These are phyloP conservation scores for Larix kaempferi DNA, from an alignment of 75 land plant species.

Conservation along the genomic window DNA sequence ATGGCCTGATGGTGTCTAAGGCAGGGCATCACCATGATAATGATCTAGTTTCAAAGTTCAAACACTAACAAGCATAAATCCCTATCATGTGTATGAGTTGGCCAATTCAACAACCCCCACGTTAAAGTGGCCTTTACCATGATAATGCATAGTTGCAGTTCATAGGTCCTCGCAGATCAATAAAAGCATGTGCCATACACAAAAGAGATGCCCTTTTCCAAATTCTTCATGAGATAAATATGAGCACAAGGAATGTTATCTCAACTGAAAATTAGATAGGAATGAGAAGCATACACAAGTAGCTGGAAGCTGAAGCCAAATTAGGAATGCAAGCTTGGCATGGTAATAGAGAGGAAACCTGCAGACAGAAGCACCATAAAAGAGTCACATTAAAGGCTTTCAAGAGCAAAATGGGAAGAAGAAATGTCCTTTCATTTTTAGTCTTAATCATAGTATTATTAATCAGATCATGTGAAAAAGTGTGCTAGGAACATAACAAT, in stretches of 20 bases:
- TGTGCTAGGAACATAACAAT: not conserved
- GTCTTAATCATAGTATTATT: not conserved
- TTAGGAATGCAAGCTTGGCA: constrained; percentile 85
- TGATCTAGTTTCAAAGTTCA: too few species aligned
- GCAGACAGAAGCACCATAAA: constrained; percentile 4
- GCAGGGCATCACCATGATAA: too few species aligned
- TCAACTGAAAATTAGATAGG: not conserved
- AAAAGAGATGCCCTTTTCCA: not conserved
- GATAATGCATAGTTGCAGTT: too few species aligned
- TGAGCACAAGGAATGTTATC: not conserved
- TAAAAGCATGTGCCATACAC: too few species aligned
- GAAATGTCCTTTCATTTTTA: not conserved
- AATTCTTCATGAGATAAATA: not conserved
- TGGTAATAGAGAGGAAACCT: constrained; percentile 94
- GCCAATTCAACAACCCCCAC: too few species aligned
- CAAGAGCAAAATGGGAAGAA: not conserved
- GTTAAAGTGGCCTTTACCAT: too few species aligned
- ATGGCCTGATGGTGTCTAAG: too few species aligned
- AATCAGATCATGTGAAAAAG: too few species aligned
- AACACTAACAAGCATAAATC: too few species aligned
- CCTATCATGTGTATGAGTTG: too few species aligned
- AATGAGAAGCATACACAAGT: constrained; percentile 34
- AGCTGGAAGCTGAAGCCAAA: constrained; percentile 94
- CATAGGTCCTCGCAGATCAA: too few species aligned
- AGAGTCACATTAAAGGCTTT: not conserved